phyloP scores from a whole-genome alignment of 2,329 filamentous ascomycete genomes.

The Venturia aucupariae region DNA sequence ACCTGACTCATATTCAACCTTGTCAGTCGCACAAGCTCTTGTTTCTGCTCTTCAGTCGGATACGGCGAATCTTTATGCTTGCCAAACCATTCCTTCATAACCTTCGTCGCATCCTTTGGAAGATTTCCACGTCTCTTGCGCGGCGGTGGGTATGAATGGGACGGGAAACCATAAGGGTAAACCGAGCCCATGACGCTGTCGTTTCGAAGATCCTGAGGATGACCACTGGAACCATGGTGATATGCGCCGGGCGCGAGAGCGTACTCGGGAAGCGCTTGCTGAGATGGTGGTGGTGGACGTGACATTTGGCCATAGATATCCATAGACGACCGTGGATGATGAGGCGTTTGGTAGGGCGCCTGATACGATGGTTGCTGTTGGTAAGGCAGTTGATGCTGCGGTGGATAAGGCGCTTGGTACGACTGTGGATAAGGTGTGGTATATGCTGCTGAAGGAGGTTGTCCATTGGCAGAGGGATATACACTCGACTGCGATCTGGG shows the following conservation, averaged over 20 bases:
- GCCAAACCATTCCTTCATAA: constrained; percentile 70
- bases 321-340: background rate
- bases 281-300: background rate
- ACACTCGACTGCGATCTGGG: background rate
- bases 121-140: constrained; percentile 59
- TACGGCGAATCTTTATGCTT: constrained; percentile 72
- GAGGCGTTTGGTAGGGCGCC: background rate
- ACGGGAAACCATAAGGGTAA: background rate
- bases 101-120: constrained; percentile 81
- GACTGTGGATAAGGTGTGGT: background rate
- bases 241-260: background rate
- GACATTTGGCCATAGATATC: background rate
- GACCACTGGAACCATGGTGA: background rate
- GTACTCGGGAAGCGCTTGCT: background rate
- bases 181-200: background rate
- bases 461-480: background rate
- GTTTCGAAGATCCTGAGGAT: background rate
- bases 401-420: background rate
- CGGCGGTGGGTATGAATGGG: background rate
- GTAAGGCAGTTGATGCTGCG: background rate
- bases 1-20: constrained; percentile 68
- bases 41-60: constrained; percentile 77
- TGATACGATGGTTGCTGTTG: background rate
- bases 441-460: background rate
- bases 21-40: constrained; percentile 67